Evolutionary conservation across 1,284 basidiomycete genomes (phyloP).

Genomic region (Cutaneotrichosporon spelunceum): DNA sequence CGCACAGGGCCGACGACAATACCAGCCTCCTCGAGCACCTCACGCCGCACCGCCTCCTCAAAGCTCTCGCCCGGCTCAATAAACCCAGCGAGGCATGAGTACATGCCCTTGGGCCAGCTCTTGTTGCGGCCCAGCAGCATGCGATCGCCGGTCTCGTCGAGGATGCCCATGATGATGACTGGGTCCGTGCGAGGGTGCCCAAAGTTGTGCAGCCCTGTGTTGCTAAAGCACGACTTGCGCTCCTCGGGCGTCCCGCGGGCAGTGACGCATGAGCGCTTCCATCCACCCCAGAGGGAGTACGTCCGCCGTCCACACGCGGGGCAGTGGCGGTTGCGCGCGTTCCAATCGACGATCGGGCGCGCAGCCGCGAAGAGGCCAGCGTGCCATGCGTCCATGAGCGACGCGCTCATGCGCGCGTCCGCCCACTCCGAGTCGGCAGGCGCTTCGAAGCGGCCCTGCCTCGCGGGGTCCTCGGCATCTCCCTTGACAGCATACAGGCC

Average conservation of each 20-base stretch:
- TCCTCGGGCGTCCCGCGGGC: conserved; percentile 49
- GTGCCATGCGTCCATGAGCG: conserved; percentile 51
- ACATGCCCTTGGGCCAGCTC: conserved; percentile 56
- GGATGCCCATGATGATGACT: conserved; percentile 84
- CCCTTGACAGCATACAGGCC: conserved; percentile 44
- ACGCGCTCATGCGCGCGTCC: conserved; percentile 65
- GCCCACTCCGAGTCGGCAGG: conserved; percentile 59
- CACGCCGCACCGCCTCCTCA: conserved; percentile 88
- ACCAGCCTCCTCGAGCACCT: conserved; percentile 94
- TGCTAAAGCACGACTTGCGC: conserved; percentile 50
- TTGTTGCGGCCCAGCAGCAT: conserved; percentile 78
- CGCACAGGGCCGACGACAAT: conserved; percentile 75
- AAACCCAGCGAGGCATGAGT: conserved; percentile 86
- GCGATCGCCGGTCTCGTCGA: conserved; percentile 71
- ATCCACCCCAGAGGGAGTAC: conserved; percentile 90
- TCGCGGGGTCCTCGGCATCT: neutral
- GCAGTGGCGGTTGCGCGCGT: conserved; percentile 85
- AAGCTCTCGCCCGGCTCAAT: conserved; percentile 91
- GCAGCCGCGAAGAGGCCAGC: conserved; percentile 72
- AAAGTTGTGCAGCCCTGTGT: conserved; percentile 81
- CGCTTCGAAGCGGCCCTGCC: neutral
- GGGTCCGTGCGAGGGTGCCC: conserved; percentile 82
- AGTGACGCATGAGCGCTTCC: conserved; percentile 81
- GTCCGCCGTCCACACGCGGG: conserved; percentile 76
- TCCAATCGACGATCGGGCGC: conserved; percentile 84